These are phyloP conservation scores for Citropsis articulata DNA, from an alignment of 345 rosid species.

Conservation along the genomic window DNA sequence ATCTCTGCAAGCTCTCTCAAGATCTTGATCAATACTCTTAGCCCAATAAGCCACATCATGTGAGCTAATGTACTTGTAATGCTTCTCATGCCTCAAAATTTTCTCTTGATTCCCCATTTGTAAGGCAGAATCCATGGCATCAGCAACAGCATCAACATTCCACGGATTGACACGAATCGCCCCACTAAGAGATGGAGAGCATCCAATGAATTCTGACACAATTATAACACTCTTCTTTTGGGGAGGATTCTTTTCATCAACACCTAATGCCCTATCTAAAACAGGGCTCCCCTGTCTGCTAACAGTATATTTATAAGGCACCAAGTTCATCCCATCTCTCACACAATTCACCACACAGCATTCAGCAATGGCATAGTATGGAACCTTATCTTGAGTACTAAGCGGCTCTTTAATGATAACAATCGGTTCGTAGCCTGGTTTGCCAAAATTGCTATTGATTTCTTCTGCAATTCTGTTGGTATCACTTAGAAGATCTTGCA, in stretches of 20 bases:
- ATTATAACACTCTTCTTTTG: slow-evolving; percentile 60
- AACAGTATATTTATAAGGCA: slow-evolving; percentile 74
- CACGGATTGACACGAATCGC: slow-evolving; percentile 87
- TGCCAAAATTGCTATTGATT: slow-evolving; percentile 50
- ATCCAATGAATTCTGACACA: slow-evolving; percentile 86
- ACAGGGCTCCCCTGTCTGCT: slow-evolving; percentile 69
- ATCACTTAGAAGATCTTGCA: slow-evolving; percentile 56
- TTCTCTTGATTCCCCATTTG: slow-evolving; percentile 50
- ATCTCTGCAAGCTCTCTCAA: slow-evolving; percentile 70
- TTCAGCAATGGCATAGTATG: slow-evolving; percentile 65
- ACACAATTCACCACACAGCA: slow-evolving; percentile 78
- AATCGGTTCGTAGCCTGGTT: slow-evolving; percentile 62
- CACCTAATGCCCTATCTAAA: slow-evolving; percentile 52
- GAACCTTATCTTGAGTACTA: slow-evolving; percentile 59
- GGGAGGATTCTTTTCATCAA: slow-evolving; percentile 23
- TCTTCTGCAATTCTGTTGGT: slow-evolving; percentile 35
- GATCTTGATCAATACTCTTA: slow-evolving; percentile 67
- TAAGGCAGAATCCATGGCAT: slow-evolving; percentile 57
- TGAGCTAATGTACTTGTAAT: slow-evolving; percentile 75
- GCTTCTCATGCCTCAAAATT: slow-evolving; percentile 71
- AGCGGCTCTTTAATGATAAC: slow-evolving; percentile 49
- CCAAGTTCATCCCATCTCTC: slow-evolving; percentile 91
- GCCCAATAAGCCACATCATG: slow-evolving; percentile 86
- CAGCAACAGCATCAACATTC: slow-evolving; percentile 60
- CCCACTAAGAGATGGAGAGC: slow-evolving; percentile 89